These are phyloP conservation scores for Ambrosia hybrid DNA, from an alignment of 140 eudicot species.

Conservation along the genomic window DNA sequence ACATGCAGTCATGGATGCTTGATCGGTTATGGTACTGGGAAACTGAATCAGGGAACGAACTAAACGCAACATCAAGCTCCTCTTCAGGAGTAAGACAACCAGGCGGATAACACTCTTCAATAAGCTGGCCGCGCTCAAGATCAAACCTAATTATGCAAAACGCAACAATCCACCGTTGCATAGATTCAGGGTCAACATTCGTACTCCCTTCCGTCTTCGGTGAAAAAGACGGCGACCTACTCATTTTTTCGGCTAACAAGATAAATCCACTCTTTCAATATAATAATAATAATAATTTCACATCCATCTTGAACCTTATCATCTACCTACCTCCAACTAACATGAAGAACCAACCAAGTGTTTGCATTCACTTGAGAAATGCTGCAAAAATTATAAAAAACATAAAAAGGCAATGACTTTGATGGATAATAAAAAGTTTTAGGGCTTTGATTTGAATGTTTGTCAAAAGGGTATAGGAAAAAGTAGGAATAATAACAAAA, in stretches of 20 bases:
- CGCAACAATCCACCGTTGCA: slow-evolving; percentile 81
- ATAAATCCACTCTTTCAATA: slow-evolving; percentile 23
- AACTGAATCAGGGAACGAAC: slow-evolving; percentile 97
- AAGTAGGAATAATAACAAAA: not conserved
- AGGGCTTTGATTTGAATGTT: not conserved
- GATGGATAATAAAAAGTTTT: not conserved
- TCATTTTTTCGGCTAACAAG: slow-evolving; percentile 54
- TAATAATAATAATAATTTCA: slow-evolving; percentile 12
- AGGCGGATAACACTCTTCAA: slow-evolving; percentile 95
- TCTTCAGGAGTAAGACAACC: slow-evolving; percentile 82
- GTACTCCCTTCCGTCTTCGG: slow-evolving; percentile 50
- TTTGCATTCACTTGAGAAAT: slow-evolving; percentile 15
- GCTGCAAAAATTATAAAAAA: slow-evolving; percentile 12
- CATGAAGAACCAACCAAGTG: slow-evolving; percentile 6
- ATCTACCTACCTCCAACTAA: too few species aligned
- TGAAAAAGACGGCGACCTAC: slow-evolving; percentile 78
- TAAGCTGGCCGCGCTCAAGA: slow-evolving; percentile 92
- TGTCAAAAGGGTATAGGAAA: not conserved
- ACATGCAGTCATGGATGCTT: slow-evolving; percentile 93
- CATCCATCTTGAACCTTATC: slow-evolving; percentile 19
- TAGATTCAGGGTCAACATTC: slow-evolving; percentile 57
- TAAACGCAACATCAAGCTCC: slow-evolving; percentile 87
- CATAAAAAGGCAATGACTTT: too few species aligned
- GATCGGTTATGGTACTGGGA: slow-evolving; percentile 90
- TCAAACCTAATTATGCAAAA: slow-evolving; percentile 91